Evolutionary conservation across 768 basidiomycete species (phyloP).

Genomic region (Antrodiella citrinella): DNA sequence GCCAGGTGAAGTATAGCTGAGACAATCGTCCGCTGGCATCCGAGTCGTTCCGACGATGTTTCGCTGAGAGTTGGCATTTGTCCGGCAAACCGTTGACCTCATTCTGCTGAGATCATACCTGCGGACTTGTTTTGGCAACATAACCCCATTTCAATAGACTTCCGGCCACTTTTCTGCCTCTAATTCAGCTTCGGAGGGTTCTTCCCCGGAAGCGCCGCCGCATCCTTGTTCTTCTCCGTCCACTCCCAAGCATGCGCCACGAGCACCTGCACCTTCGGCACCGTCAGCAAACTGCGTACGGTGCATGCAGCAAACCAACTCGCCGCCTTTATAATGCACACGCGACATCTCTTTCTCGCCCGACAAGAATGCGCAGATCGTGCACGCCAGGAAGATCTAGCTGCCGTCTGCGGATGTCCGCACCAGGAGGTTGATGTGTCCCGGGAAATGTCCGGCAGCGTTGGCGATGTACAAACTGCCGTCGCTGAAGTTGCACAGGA

Average conservation of each 20-base stretch:
- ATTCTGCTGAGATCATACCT: too few relatives aligned
- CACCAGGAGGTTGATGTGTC: slow-evolving; percentile 46
- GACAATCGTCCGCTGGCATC: too few relatives aligned
- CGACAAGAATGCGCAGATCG: slow-evolving; percentile 41
- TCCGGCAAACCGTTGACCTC: too few relatives aligned
- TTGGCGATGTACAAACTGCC: slow-evolving; percentile 53
- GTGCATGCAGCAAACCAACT: slow-evolving; percentile 22
- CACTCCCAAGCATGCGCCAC: slow-evolving; percentile 9
- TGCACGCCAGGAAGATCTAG: slow-evolving; percentile 54
- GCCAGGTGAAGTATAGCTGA: too few relatives aligned
- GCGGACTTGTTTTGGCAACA: too few relatives aligned
- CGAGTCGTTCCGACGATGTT: too few relatives aligned
- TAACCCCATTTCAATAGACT: too few relatives aligned
- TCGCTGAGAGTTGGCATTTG: too few relatives aligned
- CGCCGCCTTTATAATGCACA: slow-evolving; percentile 10
- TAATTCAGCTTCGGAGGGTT: slow-evolving; percentile 2
- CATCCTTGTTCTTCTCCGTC: slow-evolving; percentile 1
- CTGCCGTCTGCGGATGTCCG: slow-evolving; percentile 44
- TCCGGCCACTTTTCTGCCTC: too few relatives aligned
- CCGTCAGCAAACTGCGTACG: background rate
- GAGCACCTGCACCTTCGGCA: slow-evolving; percentile 1
- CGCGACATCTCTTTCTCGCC: slow-evolving; percentile 34
- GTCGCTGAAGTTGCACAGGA: slow-evolving; percentile 48
- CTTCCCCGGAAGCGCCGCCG: background rate
- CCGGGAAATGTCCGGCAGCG: slow-evolving; percentile 47